Evolutionary conservation across 2,329 filamentous ascomycete genomes (phyloP), one percentile per base, ranked within the genome.

Genomic region (Sporothrix mexicana): DNA sequence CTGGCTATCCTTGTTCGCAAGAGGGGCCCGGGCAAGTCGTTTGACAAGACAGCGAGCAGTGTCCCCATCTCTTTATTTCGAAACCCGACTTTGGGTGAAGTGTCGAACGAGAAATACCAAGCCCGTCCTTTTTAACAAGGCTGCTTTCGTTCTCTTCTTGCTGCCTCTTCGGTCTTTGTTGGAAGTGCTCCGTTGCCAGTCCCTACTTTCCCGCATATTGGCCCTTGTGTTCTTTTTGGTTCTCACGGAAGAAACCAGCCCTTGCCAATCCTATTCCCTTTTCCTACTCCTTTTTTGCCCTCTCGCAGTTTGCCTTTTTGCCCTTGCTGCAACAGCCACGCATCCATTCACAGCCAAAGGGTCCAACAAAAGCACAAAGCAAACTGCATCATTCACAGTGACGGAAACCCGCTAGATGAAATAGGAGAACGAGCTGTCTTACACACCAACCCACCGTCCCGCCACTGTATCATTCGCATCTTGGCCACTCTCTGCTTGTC

Each of bases 311-410:
- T 36, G 20, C 23, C 23, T 20, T 17, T 64, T 47, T 47, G 57
- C 8, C 20, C 41, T 47, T 67, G 51, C 51, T 36, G 20, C 43
- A 49, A 12, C 62, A n/a, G 20, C 43, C 62, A 47, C 23, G 9
- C 45, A 9, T n/a, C 23, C 69, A 71, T 53, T 64, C 69, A 70
- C 69, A 20, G 20, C 13, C 23, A 45, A 41, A 41, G 53, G 2
- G 12, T 41, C 25, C 41, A 13, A 12, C 62, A n/a, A 20, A n/a
- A 43, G 25, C 23, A 55, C 51, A 53, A 36, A 53, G n/a, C n/a
- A n/a, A 53, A 53, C 69, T 66, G 62, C 62, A 66, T 49, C 62
- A 43, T 66, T 20, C n/a, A 17, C 20, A 49, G 45, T 67, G 45
- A 67, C 25, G 25, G 10, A 45, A 12, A 17, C 55, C 47, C 57